Evolutionary conservation across 371 early-diverging fungal species (phyloP).

Genomic region (Mucor piriformis): DNA sequence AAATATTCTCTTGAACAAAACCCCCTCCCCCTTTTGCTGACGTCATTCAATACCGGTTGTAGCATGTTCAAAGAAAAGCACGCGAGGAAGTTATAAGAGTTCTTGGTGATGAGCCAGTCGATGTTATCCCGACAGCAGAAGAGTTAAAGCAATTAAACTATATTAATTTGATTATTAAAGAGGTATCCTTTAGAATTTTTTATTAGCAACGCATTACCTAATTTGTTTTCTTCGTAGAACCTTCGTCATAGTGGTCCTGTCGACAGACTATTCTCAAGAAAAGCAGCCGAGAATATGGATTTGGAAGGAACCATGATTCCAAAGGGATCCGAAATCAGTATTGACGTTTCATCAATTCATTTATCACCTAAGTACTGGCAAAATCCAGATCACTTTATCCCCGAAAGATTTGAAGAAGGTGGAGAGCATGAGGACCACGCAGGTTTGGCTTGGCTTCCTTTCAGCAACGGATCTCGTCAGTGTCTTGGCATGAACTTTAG

Average conservation of each 20-base stretch:
- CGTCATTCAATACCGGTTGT: neutral
- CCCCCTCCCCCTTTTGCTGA: neutral
- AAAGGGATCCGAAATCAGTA: slow-evolving; percentile 13
- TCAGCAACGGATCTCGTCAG: slow-evolving; percentile 54
- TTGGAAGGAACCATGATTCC: slow-evolving; percentile 13
- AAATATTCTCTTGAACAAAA: neutral
- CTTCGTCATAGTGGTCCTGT: slow-evolving; percentile 17
- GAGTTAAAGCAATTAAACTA: slow-evolving; percentile 48
- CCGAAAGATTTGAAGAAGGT: slow-evolving; percentile 52
- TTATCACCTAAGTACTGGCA: slow-evolving; percentile 37
- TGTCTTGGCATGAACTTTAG: slow-evolving; percentile 66
- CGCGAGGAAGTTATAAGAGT: slow-evolving; percentile 47
- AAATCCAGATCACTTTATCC: slow-evolving; percentile 47
- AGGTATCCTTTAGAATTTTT: slow-evolving; percentile 6
- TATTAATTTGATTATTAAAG: slow-evolving; percentile 44
- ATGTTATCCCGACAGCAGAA: slow-evolving; percentile 46
- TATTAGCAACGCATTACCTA: neutral
- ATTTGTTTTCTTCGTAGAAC: slow-evolving; percentile 13
- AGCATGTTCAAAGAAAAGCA: slow-evolving; percentile 45
- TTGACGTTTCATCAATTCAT: slow-evolving; percentile 22
- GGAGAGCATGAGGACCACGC: slow-evolving; percentile 31
- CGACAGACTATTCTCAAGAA: slow-evolving; percentile 19
- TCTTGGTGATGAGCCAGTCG: slow-evolving; percentile 45
- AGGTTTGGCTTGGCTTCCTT: slow-evolving; percentile 52
- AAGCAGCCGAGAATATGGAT: slow-evolving; percentile 8